Conservation (phyloP, 306 rosid species). For the Rosa persica region DNA sequence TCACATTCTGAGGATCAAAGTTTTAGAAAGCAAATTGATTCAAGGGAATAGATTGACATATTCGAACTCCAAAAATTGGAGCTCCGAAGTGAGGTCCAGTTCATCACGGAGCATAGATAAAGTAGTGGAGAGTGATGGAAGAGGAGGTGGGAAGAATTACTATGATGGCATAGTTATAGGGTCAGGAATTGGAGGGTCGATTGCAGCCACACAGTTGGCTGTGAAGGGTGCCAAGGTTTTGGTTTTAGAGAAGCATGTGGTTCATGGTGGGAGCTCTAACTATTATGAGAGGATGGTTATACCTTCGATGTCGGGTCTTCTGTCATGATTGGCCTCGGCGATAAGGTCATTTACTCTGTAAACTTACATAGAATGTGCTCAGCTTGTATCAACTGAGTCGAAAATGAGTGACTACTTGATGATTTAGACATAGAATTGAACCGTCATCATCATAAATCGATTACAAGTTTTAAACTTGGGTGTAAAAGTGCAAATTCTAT, state of each 20-base stretch:
- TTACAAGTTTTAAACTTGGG: no score
- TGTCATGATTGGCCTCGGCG: not conserved
- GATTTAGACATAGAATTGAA: no score
- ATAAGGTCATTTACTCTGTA: no score
- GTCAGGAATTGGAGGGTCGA: conserved; percentile 92
- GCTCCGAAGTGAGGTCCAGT: conserved; percentile 35
- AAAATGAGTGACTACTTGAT: no score
- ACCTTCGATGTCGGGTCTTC: conserved; percentile 94
- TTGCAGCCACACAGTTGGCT: conserved; percentile 88
- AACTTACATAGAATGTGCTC: no score
- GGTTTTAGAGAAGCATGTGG: conserved; percentile 92
- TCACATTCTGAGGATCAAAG: not conserved
- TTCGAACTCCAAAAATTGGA: conserved; percentile 27
- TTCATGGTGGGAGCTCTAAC: conserved; percentile 97
- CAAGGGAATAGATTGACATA: not conserved
- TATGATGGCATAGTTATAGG: conserved; percentile 91
- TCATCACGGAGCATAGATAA: conserved; percentile 34
- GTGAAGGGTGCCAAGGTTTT: conserved; percentile 89
- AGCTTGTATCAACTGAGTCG: no score
- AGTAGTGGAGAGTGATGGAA: conserved; percentile 41
- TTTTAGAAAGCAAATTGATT: conserved; percentile 16
- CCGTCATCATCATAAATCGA: no score
- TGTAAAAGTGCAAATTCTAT: no score
- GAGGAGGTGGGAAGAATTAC: conserved; percentile 23
- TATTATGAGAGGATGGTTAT: conserved; percentile 82